Base-by-base conservation (phyloP, 345 rosid genomes). In the Orychophragmus violaceus region DNA sequence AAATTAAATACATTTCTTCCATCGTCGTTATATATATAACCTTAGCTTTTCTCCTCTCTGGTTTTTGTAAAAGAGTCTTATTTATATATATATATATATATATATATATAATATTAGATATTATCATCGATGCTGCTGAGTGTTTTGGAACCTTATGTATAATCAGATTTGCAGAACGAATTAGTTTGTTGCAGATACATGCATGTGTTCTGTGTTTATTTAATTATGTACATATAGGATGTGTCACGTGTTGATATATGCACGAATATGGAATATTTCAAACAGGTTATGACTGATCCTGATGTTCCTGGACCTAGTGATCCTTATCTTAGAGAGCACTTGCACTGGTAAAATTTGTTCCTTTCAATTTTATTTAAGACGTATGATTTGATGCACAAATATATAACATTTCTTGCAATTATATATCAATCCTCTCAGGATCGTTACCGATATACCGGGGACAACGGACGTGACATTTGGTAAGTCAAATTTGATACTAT, bases 221-320 rank as follows among this genome's bases (percentile, higher is more conserved):
- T 49, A 36, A n/a, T 17, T n/a, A 23, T 32, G 48, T 25, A 19
- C 9, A 16, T 52, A 68, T 50, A 18, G 10, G 13, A 37, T 50
- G 29, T n/a, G 4, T 33, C 59, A 56, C 42, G 35, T 57, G 42
- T 49, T 25, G 12, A 54, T 62, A 32, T 16, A 60, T n/a, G 41
- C 33, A 60, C 55, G 37, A 16, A 39, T 41, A 42, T 60, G 32
- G 19, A 51, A 66, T 51, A 52, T 37, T 45, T 54, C 18, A 59
- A 50, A 39, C 73, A 93, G 97, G 86, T 93, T n/a, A 90, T 93
- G 98, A 90, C 91, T 16, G 98, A 93, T 77, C 98, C 98, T 36
- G 98, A 93, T 84, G 96, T 84, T 71, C 98, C 98, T 7, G 97
- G 97, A 36, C 98, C 98, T 11, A 93, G 98, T 70, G 98, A 93